Evolutionary conservation across 129 eudicot genomes (phyloP).

Genomic region (Solidago caesia): DNA sequence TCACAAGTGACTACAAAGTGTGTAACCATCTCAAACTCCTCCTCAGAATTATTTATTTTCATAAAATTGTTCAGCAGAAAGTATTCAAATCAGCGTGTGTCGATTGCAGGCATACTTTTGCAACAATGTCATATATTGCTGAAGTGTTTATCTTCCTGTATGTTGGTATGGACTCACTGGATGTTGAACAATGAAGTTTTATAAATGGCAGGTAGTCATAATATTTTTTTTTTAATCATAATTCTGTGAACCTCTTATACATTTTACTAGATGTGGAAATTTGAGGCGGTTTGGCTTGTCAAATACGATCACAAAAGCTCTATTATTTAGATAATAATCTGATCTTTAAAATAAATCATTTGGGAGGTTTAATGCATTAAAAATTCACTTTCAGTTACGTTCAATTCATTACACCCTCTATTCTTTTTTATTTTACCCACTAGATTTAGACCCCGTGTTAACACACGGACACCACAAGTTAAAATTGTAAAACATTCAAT

Average conservation of each 20-base stretch:
- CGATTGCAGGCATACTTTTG: conserved; percentile 69
- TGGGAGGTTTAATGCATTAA: background rate
- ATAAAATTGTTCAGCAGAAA: background rate
- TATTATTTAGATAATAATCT: background rate
- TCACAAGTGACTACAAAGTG: conserved; percentile 80
- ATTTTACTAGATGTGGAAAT: background rate
- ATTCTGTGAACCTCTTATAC: background rate
- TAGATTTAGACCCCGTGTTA: too few relatives aligned
- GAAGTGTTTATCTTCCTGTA: too few relatives aligned
- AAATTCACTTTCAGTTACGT: background rate
- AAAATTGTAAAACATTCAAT: too few relatives aligned
- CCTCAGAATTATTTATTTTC: background rate
- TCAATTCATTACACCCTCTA: background rate
- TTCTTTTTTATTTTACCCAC: background rate
- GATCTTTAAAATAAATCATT: background rate
- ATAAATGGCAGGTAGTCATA: conserved; percentile 46
- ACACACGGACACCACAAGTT: too few relatives aligned
- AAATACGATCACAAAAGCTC: background rate
- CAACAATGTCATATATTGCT: conserved; percentile 55
- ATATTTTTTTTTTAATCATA: background rate
- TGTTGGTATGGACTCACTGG: conserved; percentile 84
- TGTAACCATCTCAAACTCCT: conserved; percentile 11
- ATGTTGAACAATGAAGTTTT: conserved; percentile 74
- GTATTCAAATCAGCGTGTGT: conserved; percentile 12
- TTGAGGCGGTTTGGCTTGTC: background rate